Conservation (phyloP, 352 stramenopile species). For the Phytophthora capsici region DNA sequence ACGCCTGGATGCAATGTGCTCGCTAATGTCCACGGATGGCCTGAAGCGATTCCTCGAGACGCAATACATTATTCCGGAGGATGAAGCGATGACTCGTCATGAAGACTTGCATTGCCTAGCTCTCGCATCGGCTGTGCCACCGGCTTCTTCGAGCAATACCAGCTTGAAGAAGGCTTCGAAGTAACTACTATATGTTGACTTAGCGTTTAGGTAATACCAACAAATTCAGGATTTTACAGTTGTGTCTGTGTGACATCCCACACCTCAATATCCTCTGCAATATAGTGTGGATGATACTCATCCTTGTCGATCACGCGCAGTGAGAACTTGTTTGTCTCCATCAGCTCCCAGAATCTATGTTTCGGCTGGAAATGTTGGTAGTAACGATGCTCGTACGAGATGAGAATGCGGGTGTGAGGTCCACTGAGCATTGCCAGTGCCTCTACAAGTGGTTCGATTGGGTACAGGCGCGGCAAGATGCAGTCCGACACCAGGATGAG, state of each 20-base stretch:
- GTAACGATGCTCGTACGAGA: slow-evolving; percentile 90
- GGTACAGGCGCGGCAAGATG: slow-evolving; percentile 96
- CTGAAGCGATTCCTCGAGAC: slow-evolving; percentile 67
- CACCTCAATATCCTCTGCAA: slow-evolving; percentile 90
- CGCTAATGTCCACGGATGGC: slow-evolving; percentile 70
- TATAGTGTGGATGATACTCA: slow-evolving; percentile 79
- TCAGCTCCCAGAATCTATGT: slow-evolving; percentile 77
- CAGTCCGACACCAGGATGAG: slow-evolving; percentile 95
- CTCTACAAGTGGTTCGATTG: slow-evolving; percentile 93
- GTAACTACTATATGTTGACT: slow-evolving; percentile 3
- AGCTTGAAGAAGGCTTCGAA: slow-evolving; percentile 8
- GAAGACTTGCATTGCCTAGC: slow-evolving; percentile 68
- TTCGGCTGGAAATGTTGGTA: slow-evolving; percentile 87
- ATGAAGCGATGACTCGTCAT: slow-evolving; percentile 42
- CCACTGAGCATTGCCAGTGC: slow-evolving; percentile 80
- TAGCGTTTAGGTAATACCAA: neutral
- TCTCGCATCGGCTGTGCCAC: slow-evolving; percentile 38
- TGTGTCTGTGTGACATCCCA: slow-evolving; percentile 60
- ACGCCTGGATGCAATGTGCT: slow-evolving; percentile 82
- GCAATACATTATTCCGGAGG: slow-evolving; percentile 56
- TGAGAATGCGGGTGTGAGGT: slow-evolving; percentile 63
- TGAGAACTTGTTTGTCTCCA: slow-evolving; percentile 50
- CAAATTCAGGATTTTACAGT: slow-evolving; percentile 5
- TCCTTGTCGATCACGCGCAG: slow-evolving; percentile 55
- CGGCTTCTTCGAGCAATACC: slow-evolving; percentile 18